Base-by-base conservation (phyloP, 495 filamentous ascomycete species). In the Corynascus novoguineensis region DNA sequence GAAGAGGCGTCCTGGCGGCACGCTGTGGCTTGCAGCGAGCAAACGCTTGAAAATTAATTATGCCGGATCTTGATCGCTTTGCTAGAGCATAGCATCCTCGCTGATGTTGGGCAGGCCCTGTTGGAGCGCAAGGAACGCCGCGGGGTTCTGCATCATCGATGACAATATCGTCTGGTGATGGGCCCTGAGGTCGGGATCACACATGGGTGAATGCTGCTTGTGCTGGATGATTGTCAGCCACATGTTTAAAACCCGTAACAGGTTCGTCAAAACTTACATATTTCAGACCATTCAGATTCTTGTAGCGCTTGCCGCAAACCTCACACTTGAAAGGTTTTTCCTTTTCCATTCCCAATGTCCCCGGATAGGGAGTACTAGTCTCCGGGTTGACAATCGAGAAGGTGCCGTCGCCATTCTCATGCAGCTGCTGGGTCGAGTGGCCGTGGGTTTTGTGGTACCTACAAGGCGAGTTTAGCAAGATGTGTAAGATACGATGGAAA, bases 271-370 rank as follows among this genome's bases (percentile, higher is more conserved):
- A 22, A 69, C 79, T 66, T 76, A 82, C 79, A 64, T 95, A 95
- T 83, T 95, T 95, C 14, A 95, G 81, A 14, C 90, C 90, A 68
- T 99, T 99, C 48, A 99, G 72, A 67, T 99, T 99, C 84, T 99
- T 99, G 77, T 99, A 99, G 24, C 93, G 86, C 76, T 99, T 99
- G 60, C 93, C 92, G 66, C 93, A 99, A 15, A 89, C 83, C 48
- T 97, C 90, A 71, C 93, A 99, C 66, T 89, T 88, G 73, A 97
- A 97, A 6, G 93, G 93, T 72, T 99, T 99, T 75, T 97, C 91
- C 70, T 97, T 99, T 74, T 99, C 93, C 95, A 99, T 99, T 9
- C 95, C 95, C 11, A 95, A 76, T 9, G 95, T 97, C 50, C 95
- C 95, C 0, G 93, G 92, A 59, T 97, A 97, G 0, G 93, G 93